These are phyloP conservation scores for Biscogniauxia marginata DNA, from an alignment of 2,329 filamentous ascomycete species.

Conservation along the genomic window DNA sequence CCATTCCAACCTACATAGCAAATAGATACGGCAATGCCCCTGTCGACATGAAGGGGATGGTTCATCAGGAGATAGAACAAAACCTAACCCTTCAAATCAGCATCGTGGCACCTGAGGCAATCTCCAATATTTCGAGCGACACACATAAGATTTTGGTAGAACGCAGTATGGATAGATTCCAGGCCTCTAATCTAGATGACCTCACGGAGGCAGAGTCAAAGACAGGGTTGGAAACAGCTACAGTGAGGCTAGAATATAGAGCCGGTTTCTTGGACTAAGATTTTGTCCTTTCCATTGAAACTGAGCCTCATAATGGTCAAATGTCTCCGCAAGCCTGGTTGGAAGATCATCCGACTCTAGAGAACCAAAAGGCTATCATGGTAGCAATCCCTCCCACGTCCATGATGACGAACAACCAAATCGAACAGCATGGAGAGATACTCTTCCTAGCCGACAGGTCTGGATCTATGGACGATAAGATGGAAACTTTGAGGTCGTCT, in stretches of 20 bases:
- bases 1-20: conserved; percentile 27
- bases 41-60: conserved; percentile 7
- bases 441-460: conserved; percentile 30
- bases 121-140: conserved; percentile 16
- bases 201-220: background rate
- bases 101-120: conserved; percentile 8
- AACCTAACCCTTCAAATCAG: conserved; percentile 16
- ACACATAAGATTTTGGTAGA: conserved; percentile 22
- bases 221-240: background rate
- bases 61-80: background rate
- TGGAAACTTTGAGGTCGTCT: conserved; percentile 46
- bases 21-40: conserved; percentile 25
- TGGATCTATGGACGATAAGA: conserved; percentile 45
- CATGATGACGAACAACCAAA: conserved; percentile 4
- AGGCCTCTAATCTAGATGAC: conserved; percentile 12
- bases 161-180: conserved; percentile 3
- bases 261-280: conserved; percentile 21
- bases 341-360: conserved; percentile 23
- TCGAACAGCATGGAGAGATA: conserved; percentile 9
- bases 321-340: conserved; percentile 23
- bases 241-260: conserved; percentile 9
- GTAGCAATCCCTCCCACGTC: conserved; percentile 22
- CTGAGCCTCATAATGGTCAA: conserved; percentile 1
- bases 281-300: conserved; percentile 27
- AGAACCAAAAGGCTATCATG: conserved; percentile 27